phyloP scores from a whole-genome alignment of 2,329 filamentous ascomycete species.

The Cladophialophora chaetospira region DNA sequence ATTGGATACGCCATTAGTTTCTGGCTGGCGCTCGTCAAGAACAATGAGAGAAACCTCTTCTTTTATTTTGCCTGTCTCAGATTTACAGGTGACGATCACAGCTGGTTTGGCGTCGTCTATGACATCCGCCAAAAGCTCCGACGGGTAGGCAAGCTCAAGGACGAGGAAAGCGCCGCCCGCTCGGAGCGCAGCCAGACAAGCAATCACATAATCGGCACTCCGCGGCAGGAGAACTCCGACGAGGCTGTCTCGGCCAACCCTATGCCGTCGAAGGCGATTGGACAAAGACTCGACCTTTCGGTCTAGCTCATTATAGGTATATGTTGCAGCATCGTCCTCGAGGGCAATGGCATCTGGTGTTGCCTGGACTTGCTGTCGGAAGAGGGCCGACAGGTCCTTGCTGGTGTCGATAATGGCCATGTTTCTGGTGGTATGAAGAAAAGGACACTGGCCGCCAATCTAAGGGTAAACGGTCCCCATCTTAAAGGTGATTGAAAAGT shows the following conservation, averaged over 20 bases:
- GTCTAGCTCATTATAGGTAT: conserved; percentile 75
- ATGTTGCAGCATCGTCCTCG: conserved; percentile 67
- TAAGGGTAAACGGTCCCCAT: neutral
- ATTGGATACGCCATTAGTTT: conserved; percentile 44
- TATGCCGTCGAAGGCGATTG: conserved; percentile 63
- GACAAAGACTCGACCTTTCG: conserved; percentile 66
- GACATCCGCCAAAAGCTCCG: conserved; percentile 72
- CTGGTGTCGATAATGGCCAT: conserved; percentile 70
- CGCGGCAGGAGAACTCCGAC: conserved; percentile 75
- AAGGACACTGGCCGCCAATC: neutral
- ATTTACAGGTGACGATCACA: conserved; percentile 68
- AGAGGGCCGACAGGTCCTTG: conserved; percentile 73
- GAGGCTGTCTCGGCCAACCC: conserved; percentile 71
- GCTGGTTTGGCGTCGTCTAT: conserved; percentile 72
- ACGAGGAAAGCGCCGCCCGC: conserved; percentile 80
- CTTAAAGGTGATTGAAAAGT: neutral
- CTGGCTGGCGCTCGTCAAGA: conserved; percentile 54
- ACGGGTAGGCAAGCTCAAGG: conserved; percentile 76
- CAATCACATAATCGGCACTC: conserved; percentile 77
- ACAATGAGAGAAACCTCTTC: conserved; percentile 64
- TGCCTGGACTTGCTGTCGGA: conserved; percentile 66
- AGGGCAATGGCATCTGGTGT: conserved; percentile 71
- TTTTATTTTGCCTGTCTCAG: conserved; percentile 67
- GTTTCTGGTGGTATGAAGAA: neutral
- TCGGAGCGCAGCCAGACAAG: conserved; percentile 73